Conservation (phyloP, 331 rosid species). For the Rosa hybrid region DNA sequence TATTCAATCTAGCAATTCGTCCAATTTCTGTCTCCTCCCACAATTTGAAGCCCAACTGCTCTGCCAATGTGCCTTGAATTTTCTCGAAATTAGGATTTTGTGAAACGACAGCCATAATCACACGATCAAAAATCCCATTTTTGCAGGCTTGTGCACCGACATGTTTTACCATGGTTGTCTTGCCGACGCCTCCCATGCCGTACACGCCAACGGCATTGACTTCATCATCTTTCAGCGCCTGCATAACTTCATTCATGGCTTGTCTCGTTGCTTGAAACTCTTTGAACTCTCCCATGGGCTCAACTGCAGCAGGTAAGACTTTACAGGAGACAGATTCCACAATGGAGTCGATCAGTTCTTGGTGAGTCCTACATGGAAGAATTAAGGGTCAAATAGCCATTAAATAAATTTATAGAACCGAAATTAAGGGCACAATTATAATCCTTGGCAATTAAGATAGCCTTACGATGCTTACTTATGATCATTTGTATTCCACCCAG, state of each 20-base stretch:
- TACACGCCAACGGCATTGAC: background rate
- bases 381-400: background rate
- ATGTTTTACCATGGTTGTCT: background rate
- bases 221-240: background rate
- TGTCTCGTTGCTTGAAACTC: background rate
- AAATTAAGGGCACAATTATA: too few relatives aligned
- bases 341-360: too few relatives aligned
- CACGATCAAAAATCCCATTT: background rate
- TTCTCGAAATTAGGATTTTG: background rate
- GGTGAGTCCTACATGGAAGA: background rate
- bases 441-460: too few relatives aligned
- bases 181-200: background rate
- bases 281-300: background rate
- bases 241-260: background rate
- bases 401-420: too few relatives aligned
- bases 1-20: background rate
- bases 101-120: background rate
- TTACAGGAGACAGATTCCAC: too few relatives aligned
- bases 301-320: too few relatives aligned
- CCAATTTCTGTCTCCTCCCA: background rate
- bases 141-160: background rate
- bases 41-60: background rate
- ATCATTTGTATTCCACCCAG: background rate
- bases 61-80: slow-evolving; percentile 5
- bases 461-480: background rate